Evolutionary conservation across 192 early-diverging fungal species (phyloP).

Genomic region (Linnemannia zychae): DNA sequence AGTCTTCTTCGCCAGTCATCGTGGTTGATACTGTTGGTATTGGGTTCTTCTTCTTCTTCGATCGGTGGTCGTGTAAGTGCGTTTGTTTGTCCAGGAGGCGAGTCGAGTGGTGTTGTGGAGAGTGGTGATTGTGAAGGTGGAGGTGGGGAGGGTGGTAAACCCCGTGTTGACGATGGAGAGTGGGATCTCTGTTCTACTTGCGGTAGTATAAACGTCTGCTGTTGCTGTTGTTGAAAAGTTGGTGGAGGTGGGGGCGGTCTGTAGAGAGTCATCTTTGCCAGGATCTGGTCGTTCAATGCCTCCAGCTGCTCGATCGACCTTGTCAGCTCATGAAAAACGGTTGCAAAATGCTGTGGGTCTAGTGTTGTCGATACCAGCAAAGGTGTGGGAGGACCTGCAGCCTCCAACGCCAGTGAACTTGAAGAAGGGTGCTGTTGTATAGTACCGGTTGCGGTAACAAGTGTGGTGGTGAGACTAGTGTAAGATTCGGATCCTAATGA

Average conservation of each 20-base stretch:
- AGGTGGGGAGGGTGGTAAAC: neutral
- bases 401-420: neutral
- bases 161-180: neutral
- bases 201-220: neutral
- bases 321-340: constrained; percentile 18
- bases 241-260: neutral
- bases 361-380: neutral
- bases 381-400: neutral
- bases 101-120: neutral
- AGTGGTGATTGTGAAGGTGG: neutral
- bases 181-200: neutral
- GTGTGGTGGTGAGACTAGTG: neutral
- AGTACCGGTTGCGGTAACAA: neutral
- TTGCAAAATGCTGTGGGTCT: constrained; percentile 23
- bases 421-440: neutral
- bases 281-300: constrained; percentile 33
- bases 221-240: neutral
- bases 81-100: neutral
- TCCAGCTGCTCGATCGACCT: constrained; percentile 25
- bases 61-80: neutral
- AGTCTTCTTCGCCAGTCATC: neutral
- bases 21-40: neutral
- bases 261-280: constrained; percentile 33
- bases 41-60: neutral
- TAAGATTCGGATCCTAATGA: neutral